Conservation (phyloP, 163 green algal genomes). For the Trebouxia gelatinosa region DNA sequence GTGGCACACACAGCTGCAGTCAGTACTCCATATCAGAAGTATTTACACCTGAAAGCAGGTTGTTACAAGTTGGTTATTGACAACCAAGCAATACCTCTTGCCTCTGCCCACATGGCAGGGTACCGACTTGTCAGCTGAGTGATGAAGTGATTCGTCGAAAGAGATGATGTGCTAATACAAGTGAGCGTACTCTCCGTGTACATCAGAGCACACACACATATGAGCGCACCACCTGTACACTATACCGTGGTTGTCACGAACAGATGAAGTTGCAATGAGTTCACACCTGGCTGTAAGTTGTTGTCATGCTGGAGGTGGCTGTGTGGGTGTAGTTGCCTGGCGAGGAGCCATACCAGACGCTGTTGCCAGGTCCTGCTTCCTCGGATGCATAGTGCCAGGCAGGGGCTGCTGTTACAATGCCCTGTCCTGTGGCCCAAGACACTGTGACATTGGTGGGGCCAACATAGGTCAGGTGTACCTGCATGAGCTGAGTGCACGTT, state of each 20-base stretch:
- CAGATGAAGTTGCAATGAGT: neutral
- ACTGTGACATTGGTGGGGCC: neutral
- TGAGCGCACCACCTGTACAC: too few relatives aligned
- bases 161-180: too few relatives aligned
- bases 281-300: slow-evolving; percentile 4
- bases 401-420: neutral
- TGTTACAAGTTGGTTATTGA: too few relatives aligned
- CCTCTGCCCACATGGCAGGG: too few relatives aligned
- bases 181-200: too few relatives aligned
- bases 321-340: slow-evolving; percentile 9
- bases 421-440: slow-evolving; percentile 29
- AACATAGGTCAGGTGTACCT: slow-evolving; percentile 34
- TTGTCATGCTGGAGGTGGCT: neutral
- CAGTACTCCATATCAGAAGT: neutral
- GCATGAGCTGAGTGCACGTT: neutral
- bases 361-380: neutral
- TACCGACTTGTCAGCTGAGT: too few relatives aligned
- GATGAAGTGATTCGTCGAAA: too few relatives aligned
- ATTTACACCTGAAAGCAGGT: too few relatives aligned
- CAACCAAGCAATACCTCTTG: too few relatives aligned
- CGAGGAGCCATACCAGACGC: neutral
- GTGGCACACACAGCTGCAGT: neutral
- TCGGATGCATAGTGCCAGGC: neutral
- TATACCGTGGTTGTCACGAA: neutral
- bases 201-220: too few relatives aligned